Base-by-base conservation (phyloP, 768 basidiomycete genomes). In the Trametes cinnabarina region DNA sequence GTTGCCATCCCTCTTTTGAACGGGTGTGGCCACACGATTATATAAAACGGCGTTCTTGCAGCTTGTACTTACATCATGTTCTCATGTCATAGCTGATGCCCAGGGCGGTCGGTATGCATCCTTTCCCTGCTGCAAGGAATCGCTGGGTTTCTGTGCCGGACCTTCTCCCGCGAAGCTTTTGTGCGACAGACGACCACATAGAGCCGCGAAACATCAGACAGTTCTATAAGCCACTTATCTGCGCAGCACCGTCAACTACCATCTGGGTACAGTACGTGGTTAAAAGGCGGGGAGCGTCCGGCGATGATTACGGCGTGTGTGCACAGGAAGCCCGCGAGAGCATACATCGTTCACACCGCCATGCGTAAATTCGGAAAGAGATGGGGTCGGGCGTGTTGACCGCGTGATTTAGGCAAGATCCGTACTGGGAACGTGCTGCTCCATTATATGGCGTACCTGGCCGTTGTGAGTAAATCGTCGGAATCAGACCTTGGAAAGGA, bases 131-230 rank as follows among this genome's bases (percentile, higher is more conserved):
- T n/a, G n/a, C n/a, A 23, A 10, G 22, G 12, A 44, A 19, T 40
- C 17, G n/a, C 23, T 40, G 11, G 25, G 32, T 26, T 55, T 55
- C 37, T 47, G 46, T 26, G 35, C 40, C 49, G 54, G 22, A 46
- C 28, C 59, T 60, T 60, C 59, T 60, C 59, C 59, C 59, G 59
- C 59, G 59, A 60, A 60, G 32, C 49, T 60, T 60, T 50, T 43
- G 25, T 39, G 17, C 30, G 19, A 7, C 19, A 28, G 15, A 34
- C 23, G 19, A 17, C 11, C 32, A 34, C 35, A 35, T 35, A 15
- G 25, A n/a, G 15, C 20, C 7, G 25, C 32, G 43, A 37, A 26
- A 37, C 47, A 57, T 57, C 39, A 57, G 40, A 52, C 11, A 51
- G 23, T 17, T 51, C 23, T 8, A 20, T n/a, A 39, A 49, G 19